These are phyloP conservation scores for Podaxis carcinomalis DNA, from an alignment of 768 basidiomycete species.

Conservation along the genomic window DNA sequence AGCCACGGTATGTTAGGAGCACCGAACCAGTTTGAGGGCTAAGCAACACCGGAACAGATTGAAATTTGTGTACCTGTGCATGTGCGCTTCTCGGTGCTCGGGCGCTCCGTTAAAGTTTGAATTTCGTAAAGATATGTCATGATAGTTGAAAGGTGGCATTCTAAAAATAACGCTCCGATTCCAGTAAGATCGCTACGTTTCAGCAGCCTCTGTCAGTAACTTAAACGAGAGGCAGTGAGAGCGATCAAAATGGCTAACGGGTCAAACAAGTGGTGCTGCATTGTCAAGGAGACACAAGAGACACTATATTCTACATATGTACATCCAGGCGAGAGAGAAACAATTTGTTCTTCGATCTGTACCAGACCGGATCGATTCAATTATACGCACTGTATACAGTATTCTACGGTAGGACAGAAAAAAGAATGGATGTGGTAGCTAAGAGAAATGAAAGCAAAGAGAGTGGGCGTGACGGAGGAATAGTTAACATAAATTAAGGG, in stretches of 20 bases:
- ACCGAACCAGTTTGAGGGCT: too few species aligned
- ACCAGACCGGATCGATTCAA: not conserved
- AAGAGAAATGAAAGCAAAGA: slow-evolving; percentile 1
- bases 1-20: too few species aligned
- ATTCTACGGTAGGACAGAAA: not conserved
- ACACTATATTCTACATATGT: not conserved
- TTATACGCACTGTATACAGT: not conserved
- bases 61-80: too few species aligned
- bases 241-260: not conserved
- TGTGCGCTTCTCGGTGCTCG: too few species aligned
- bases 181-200: not conserved
- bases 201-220: not conserved
- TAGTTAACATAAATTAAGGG: slow-evolving; percentile 9
- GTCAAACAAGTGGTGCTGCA: not conserved
- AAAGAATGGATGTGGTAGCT: not conserved
- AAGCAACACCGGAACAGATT: too few species aligned
- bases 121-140: too few species aligned
- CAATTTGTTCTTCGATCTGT: not conserved
- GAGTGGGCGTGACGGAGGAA: not conserved
- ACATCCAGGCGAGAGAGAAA: not conserved
- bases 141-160: too few species aligned
- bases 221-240: not conserved
- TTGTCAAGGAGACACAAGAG: not conserved
- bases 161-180: too few species aligned
- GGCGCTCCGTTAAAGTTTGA: too few species aligned